Base-by-base conservation (phyloP, 129 eudicot genomes). In the Tagetes patula region DNA sequence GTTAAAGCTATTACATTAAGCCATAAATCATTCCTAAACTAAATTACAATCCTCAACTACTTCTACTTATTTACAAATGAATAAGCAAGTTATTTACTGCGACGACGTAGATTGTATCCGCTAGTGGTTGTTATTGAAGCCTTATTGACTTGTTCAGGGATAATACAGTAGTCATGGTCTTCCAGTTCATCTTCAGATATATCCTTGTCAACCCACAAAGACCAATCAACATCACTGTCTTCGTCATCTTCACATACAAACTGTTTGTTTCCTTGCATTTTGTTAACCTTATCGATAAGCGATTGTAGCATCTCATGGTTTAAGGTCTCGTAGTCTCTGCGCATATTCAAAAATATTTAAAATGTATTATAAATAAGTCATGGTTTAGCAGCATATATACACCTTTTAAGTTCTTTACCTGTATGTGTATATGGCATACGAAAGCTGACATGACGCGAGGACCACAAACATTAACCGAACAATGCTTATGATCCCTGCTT, bases 321-420 rank as follows among this genome's bases (percentile, higher is more conserved):
- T 63, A 86, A 43, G 20, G 85, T 79, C 77, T 88, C 97, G 45
- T 84, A 86, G 67, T 91, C 96, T 58, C 97, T 91, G 83, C 79
- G 5, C 56, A 33, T 67, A 82, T 78, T 39, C 10, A 20, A 37
- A 48, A 12, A 12, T 49, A 14, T 53, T 4, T 5, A 52, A 4
- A 53, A 9, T 4, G 70, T 47, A 53, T 54, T n/a, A 1, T 38
- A 36, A 55, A 9, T 52, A 50, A 79, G 69, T 61, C 8, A 14
- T 72, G 20, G 3, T 27, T 14, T 50, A 70, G 6, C 38, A 62
- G 49, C 31, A 56, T 20, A 20, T 20, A 12, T 3, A 8, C 4
- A 62, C 7, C 49, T 47, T 62, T 38, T 6, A 9, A 48, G 65
- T 32, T 34, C 49, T 71, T 43, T 74, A 92, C 96, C 98, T 89